Conservation (phyloP, 1,284 basidiomycete genomes). For the Ganoderma lucidum region DNA sequence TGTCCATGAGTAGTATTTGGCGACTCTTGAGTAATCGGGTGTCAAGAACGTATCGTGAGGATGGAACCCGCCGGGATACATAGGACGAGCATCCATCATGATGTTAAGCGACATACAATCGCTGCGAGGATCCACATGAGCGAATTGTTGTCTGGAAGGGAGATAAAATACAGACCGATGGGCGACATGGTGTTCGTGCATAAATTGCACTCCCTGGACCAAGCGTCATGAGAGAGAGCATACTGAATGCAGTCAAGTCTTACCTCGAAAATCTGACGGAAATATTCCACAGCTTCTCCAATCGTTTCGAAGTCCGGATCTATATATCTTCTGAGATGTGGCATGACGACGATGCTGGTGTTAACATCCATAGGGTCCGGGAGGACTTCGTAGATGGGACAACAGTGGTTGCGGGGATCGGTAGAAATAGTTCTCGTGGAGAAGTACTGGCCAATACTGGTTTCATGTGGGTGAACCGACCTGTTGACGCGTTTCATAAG, state of each 20-base stretch:
- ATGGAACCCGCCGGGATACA: conserved; percentile 41
- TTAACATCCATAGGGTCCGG: conserved; percentile 27
- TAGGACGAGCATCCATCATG: conserved; percentile 45
- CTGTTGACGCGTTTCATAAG: conserved; percentile 14
- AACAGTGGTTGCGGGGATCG: conserved; percentile 39
- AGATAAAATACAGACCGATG: conserved; percentile 22
- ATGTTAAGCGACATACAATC: conserved; percentile 47
- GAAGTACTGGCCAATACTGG: conserved; percentile 23
- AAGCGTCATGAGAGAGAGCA: conserved; percentile 31
- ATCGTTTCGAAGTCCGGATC: conserved; percentile 35
- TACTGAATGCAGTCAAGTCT: conserved; percentile 20
- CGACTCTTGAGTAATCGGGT: conserved; percentile 31
- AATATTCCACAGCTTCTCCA: conserved; percentile 41
- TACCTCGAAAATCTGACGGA: conserved; percentile 42
- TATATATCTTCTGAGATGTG: conserved; percentile 34
- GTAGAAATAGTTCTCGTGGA: conserved; percentile 19
- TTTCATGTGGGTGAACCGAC: conserved; percentile 18
- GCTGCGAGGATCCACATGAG: conserved; percentile 34
- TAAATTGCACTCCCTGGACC: conserved; percentile 32
- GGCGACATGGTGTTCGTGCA: conserved; percentile 26
- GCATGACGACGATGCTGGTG: conserved; percentile 37
- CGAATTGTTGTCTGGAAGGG: neutral
- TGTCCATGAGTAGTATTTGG: conserved; percentile 39
- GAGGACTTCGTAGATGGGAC: conserved; percentile 38
- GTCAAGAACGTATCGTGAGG: conserved; percentile 24